phyloP scores from a whole-genome alignment of 148 eudicot genomes.

The Arctostaphylos glauca region DNA sequence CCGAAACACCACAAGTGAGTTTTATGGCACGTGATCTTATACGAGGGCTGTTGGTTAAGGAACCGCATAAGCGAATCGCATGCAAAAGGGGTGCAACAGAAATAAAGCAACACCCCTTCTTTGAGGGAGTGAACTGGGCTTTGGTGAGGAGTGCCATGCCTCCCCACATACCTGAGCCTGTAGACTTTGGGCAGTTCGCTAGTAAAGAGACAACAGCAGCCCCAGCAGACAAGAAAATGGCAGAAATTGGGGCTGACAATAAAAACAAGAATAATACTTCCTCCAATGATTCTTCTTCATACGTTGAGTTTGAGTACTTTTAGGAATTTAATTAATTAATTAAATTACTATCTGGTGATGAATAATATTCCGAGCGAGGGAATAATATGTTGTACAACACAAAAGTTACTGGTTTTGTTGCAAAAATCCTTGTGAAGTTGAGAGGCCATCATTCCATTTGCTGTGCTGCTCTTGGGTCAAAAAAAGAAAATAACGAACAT shows the following conservation, averaged over 20 bases:
- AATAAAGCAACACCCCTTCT: conserved; percentile 84
- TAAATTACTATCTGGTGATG: neutral
- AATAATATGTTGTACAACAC: neutral
- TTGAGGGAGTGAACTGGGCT: conserved; percentile 93
- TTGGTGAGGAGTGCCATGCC: conserved; percentile 71
- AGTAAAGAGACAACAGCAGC: conserved; percentile 44
- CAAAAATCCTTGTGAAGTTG: too few relatives aligned
- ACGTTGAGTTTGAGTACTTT: conserved; percentile 81
- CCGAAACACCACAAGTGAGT: conserved; percentile 65
- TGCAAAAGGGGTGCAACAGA: conserved; percentile 89
- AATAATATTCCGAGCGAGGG: neutral
- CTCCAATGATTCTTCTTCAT: conserved; percentile 51
- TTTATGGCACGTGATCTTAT: conserved; percentile 64
- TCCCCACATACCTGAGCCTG: conserved; percentile 63
- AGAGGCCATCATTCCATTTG: too few relatives aligned
- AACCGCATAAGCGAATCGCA: conserved; percentile 80
- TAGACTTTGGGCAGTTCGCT: conserved; percentile 57
- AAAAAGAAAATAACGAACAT: too few relatives aligned
- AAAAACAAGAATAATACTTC: conserved; percentile 27
- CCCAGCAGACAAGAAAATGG: conserved; percentile 40
- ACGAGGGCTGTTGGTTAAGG: conserved; percentile 70
- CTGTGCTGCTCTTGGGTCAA: too few relatives aligned
- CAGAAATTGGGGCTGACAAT: conserved; percentile 34
- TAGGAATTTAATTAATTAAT: conserved; percentile 20
- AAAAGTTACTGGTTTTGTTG: neutral